phyloP scores from a whole-genome alignment of 2,329 filamentous ascomycete species.

The Verticillium klebahnii region DNA sequence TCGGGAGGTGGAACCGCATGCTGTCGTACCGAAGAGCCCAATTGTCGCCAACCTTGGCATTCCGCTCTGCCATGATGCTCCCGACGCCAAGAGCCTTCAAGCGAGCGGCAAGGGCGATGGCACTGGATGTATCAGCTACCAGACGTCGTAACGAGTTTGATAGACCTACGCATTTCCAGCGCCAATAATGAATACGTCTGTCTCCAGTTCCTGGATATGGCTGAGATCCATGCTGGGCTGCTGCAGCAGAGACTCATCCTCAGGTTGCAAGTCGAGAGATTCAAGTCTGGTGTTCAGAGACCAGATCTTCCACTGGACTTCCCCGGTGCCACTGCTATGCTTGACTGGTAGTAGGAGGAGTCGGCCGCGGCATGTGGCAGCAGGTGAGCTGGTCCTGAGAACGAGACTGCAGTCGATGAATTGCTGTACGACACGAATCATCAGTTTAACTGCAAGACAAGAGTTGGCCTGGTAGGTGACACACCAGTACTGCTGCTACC shows the following conservation, averaged over 20 bases:
- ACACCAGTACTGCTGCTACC: no score
- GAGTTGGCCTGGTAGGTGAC: no score
- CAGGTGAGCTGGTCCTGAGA: background rate
- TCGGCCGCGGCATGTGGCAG: background rate
- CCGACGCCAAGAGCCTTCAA: conserved; percentile 31
- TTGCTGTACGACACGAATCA: conserved; percentile 14
- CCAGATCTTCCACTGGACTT: conserved; percentile 28
- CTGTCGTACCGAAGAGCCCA: conserved; percentile 33
- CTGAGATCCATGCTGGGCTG: conserved; percentile 3
- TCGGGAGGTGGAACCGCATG: conserved; percentile 31
- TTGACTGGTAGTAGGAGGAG: background rate
- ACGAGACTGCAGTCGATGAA: conserved; percentile 19
- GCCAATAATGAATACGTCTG: conserved; percentile 27
- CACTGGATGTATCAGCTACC: conserved; percentile 7
- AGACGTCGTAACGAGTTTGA: no score
- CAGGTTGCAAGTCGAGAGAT: conserved; percentile 16
- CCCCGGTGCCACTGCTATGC: background rate
- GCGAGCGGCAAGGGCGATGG: conserved; percentile 25
- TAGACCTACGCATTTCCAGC: conserved; percentile 22
- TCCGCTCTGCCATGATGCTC: conserved; percentile 29
- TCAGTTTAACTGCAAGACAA: background rate
- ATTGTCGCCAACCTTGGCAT: conserved; percentile 29
- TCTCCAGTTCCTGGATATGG: conserved; percentile 19
- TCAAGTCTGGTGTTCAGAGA: conserved; percentile 22
- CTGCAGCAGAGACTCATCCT: conserved; percentile 15